Evolutionary conservation across 805 yeast genomes (phyloP), one percentile per base, ranked within the genome.

Genomic region (Lipomyces starkeyi): DNA sequence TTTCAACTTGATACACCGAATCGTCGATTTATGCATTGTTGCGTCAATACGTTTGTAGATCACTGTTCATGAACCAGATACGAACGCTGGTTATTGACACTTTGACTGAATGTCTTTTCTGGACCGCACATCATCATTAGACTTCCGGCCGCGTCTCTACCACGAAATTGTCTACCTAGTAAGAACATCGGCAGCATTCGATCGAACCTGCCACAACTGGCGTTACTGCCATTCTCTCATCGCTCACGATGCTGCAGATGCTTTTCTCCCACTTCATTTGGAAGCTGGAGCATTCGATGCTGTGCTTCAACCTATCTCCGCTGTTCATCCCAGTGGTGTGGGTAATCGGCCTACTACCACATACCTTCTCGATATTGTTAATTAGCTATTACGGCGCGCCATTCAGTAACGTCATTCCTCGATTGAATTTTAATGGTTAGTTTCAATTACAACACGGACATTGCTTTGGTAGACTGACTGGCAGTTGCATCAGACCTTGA

Each of bases 241-340:
- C 49, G 20, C 22, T 43, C 49, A 43, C 49, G 49, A 43, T 43
- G 49, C 49, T 53, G 56, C n/a, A 14, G 56, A 14, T n/a, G 27
- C 8, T 37, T 20, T 62, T 32, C 35, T 32, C 34, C 17, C 62
- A 59, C 34, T 11, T 54, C 14, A 22, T 61, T 2, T 64, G 67
- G 68, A 53, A 64, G 17, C 27, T 64, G 8, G 65, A 61, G 59
- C 67, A 63, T 22, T 56, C 65, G 14, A 29, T 67, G 58, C 20
- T 62, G n/a, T 61, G 68, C 57, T 58, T 22, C 61, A 67, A 67
- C 34, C 55, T 67, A 20, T 67, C 71, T 7, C 63, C 65, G n/a
- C 61, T 67, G 6, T 25, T 55, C 17, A 61, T 67, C 13, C 68
- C 71, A 1, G 43, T 49, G 29, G 66, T 64, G 6, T 67, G 71